Evolutionary conservation across 1,284 basidiomycete genomes (phyloP), one percentile per base, ranked within the genome.

Genomic region (Trametes polyzona): DNA sequence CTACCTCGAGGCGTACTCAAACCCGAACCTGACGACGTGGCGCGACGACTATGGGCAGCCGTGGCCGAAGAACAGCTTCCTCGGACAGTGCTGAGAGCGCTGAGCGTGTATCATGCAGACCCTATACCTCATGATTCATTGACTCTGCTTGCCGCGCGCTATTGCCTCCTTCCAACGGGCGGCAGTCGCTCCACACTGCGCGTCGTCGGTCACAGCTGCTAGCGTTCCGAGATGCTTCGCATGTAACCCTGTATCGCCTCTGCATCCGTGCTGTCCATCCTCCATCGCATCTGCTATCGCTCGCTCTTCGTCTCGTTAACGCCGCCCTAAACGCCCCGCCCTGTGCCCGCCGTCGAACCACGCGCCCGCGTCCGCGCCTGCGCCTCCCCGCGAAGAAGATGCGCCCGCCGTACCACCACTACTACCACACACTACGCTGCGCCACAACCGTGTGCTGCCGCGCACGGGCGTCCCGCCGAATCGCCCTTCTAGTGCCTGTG

Each of bases 21-120:
- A 77, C 57, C 69, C 74, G 33, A 76, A 76, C 61, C 57, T 76
- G 21, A 77, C 76, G 48, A 76, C 74, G 27, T 77, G 75, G 75
- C 47, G 29, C 43, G 73, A 65, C 59, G 70, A 74, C 65, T 74
- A 62, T 52, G 62, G 59, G 27, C 74, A 78, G 63, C 47, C 66
- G 37, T 69, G 68, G 49, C 76, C 76, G 47, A 72, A 68, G 69
- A 76, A 74, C 61, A 62, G 46, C 29, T 71, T 66, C 61, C 58
- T 72, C 23, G 64, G 62, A 40, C 49, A 72, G 49, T 72, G 70
- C 55, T 67, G 59, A 64, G 51, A 43, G 30, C 35, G 26, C 32
- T 9, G 17, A 26, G 29, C 29, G 39, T 4, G 26, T 26, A 11
- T 37, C 27, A 39, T 26, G 12, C 35, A 14, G 30, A 26, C 54